Base-by-base conservation (phyloP, 257 asterid species). In the Nicotiana paniculata region DNA sequence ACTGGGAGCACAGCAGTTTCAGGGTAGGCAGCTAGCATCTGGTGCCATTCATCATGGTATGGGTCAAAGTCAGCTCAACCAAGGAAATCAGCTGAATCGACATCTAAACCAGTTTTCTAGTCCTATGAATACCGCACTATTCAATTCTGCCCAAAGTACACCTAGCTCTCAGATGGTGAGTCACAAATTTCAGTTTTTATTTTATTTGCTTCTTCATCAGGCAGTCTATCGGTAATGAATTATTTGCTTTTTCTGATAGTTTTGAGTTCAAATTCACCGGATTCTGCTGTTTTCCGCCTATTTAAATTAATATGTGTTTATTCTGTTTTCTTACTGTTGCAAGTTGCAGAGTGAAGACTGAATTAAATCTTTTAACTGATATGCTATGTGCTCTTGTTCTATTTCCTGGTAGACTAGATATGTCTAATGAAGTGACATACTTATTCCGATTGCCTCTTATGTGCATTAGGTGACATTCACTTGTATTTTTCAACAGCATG, bases 11-110 rank as follows among this genome's bases (percentile, higher is more conserved):
- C 97, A 92, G 90, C 99, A 94, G 85, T 89, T 91, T 81, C 98
- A 91, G 88, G 86, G 93, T 77, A 89, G 99, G 84, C 99, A 96
- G 86, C 90, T 94, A 66, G 55, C 94, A 21, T 91, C 98, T 80
- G 95, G 93, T 74, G 91, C 91, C 62, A 87, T 96, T 91, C 97
- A 94, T 82, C 91, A 88, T 55, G 89, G 88, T 81, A 88, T 93
- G 90, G 89, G 90, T 74, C 95, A 90, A 81, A 90, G 86, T 92
- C 97, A 92, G 85, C 89, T 92, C 81, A 92, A 82, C 90, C 97
- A 91, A 85, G 99, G 97, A 89, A 96, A 91, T 88, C 99, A 94
- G 88, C 85, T 96, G 88, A 94, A 90, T 86, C 98, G 97, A 61
- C 96, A 93, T 77, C 57, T 92, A 74, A 96, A 92, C 86, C 99